phyloP scores from a whole-genome alignment of 2,329 filamentous ascomycete species.

The Fusarium sp. region DNA sequence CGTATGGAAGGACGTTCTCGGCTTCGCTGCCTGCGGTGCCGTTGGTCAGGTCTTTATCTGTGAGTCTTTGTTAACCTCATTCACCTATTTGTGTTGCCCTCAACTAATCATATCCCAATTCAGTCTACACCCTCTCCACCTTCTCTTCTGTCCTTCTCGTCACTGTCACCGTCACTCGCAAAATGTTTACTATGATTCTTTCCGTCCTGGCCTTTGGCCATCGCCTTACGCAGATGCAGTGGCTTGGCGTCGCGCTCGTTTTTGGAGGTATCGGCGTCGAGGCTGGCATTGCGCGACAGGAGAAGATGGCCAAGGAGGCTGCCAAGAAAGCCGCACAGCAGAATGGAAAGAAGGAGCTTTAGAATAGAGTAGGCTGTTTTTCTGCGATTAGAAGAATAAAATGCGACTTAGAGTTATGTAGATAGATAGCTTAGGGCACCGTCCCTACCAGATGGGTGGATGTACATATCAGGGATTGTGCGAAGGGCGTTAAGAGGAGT shows the following conservation, averaged over 20 bases:
- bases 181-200: conserved; percentile 99
- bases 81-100: background rate
- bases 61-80: conserved; percentile 56
- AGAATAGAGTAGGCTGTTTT: background rate
- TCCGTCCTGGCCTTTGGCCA: conserved; percentile 97
- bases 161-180: conserved; percentile 96
- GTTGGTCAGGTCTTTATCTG: conserved; percentile 97
- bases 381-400: background rate
- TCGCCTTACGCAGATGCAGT: conserved; percentile 87
- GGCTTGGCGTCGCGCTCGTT: conserved; percentile 91
- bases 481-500: conserved; percentile 2
- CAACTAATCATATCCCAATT: conserved; percentile 33
- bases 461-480: conserved; percentile 1
- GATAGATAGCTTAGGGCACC: background rate
- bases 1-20: conserved; percentile 89
- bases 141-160: conserved; percentile 95
- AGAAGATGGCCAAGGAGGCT: conserved; percentile 86
- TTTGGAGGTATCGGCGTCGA: conserved; percentile 97
- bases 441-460: background rate
- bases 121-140: conserved; percentile 90
- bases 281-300: conserved; percentile 82
- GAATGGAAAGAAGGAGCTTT: conserved; percentile 54
- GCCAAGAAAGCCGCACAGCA: conserved; percentile 63
- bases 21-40: conserved; percentile 91
- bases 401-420: conserved; percentile 1